A percentile compares a stretch with the other conserved stretches of the same genome.
phyloP scores from a whole-genome alignment of 192 early-diverging fungal species.

The Entrophospora sp. region DNA sequence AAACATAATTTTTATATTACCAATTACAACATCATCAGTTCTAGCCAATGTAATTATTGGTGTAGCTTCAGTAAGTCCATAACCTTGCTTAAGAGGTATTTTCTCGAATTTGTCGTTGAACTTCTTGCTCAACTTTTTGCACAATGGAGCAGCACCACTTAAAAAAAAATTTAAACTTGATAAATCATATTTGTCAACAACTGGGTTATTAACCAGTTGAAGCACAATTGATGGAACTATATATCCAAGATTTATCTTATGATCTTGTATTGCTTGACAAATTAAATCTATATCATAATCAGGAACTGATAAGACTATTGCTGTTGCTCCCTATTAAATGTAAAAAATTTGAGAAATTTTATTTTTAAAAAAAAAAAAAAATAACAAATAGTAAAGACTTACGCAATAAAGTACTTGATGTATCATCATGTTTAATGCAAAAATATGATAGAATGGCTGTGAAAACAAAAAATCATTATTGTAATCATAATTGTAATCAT shows the following conservation, averaged over 20 bases:
- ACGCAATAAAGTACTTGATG: background rate
- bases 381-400: no score
- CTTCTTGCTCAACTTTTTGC: constrained; percentile 23
- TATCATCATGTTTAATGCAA: background rate
- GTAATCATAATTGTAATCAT: no score
- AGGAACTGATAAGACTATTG: constrained; percentile 53
- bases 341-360: background rate
- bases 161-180: constrained; percentile 39
- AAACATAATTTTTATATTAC: no score
- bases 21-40: no score
- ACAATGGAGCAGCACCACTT: constrained; percentile 62
- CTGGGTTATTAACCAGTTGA: constrained; percentile 51
- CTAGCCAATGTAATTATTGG: no score
- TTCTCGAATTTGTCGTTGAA: constrained; percentile 29
- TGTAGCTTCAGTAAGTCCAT: no score
- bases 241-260: constrained; percentile 32
- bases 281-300: constrained; percentile 53
- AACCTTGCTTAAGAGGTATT: constrained; percentile 47
- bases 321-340: constrained; percentile 30
- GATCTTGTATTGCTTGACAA: constrained; percentile 42
- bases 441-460: background rate
- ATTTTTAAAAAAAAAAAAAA: no score
- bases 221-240: constrained; percentile 66
- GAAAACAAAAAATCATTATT: no score
- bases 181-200: constrained; percentile 56